Conservation (phyloP, 345 rosid species). For the Geranium brycei region DNA sequence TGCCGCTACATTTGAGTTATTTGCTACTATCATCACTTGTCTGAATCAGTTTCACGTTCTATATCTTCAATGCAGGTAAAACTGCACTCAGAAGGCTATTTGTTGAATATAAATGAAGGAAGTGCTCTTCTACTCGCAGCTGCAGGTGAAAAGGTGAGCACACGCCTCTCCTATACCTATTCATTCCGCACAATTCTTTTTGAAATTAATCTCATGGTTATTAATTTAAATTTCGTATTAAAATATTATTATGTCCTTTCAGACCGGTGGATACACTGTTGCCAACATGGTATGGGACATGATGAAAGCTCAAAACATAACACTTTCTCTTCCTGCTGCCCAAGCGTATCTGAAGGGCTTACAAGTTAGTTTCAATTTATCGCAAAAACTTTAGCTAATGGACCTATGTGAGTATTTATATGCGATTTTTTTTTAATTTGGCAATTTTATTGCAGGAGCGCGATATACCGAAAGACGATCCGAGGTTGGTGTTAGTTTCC, state of each 20-base stretch:
- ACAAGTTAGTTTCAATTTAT: constrained; percentile 31
- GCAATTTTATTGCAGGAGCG: constrained; percentile 31
- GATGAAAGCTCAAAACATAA: constrained; percentile 53
- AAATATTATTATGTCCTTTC: constrained; percentile 10
- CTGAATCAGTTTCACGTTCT: constrained; percentile 3
- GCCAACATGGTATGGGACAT: constrained; percentile 91
- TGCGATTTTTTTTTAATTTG: not conserved
- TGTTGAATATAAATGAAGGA: constrained; percentile 47
- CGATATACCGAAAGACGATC: constrained; percentile 58
- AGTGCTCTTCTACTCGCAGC: constrained; percentile 69
- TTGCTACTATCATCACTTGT: not conserved
- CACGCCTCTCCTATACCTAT: not conserved
- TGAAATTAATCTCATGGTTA: not conserved
- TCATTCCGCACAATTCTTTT: not conserved
- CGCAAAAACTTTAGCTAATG: not conserved
- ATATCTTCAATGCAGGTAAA: constrained; percentile 29
- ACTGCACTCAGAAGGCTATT: constrained; percentile 43
- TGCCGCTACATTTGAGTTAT: not conserved
- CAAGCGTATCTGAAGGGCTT: constrained; percentile 83
- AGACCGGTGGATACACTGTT: constrained; percentile 76
- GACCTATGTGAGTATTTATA: not conserved
- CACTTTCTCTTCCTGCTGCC: constrained; percentile 36
- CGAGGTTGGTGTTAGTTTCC: constrained; percentile 37
- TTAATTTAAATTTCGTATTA: not conserved
- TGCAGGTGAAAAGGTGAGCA: constrained; percentile 75